A percentile compares a stretch with the other conserved stretches of the same genome.
Conservation (phyloP, 306 rosid species). For the Arachis hypogaea region DNA sequence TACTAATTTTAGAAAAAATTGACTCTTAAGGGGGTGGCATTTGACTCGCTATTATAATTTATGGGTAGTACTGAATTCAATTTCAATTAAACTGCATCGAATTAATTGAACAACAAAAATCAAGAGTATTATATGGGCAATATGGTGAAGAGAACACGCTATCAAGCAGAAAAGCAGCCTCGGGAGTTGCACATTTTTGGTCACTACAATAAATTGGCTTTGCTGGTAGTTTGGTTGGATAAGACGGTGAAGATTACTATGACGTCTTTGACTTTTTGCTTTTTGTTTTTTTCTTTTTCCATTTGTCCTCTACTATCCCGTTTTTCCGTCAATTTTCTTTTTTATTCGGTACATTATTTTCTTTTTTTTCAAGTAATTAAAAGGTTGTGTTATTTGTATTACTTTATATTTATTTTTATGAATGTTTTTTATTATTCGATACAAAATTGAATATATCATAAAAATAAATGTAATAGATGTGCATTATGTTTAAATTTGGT, state of each 20-base stretch:
- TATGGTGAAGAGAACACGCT: conserved; percentile 20
- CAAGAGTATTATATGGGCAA: background rate
- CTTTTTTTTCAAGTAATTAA: background rate
- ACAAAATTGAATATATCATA: no score
- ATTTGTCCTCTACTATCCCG: no score
- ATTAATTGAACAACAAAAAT: background rate
- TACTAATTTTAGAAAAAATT: no score
- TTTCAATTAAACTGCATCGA: no score
- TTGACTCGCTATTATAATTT: no score
- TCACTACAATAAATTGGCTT: conserved; percentile 33
- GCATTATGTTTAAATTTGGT: no score
- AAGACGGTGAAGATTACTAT: conserved; percentile 48
- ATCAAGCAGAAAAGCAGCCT: conserved; percentile 38
- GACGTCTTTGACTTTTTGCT: conserved; percentile 49
- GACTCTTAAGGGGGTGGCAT: no score
- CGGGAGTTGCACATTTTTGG: conserved; percentile 42
- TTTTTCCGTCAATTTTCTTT: background rate
- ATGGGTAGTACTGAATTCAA: no score
- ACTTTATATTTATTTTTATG: no score
- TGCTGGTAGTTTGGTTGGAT: conserved; percentile 44
- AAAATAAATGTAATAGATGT: no score
- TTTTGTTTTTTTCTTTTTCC: background rate
- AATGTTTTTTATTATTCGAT: no score
- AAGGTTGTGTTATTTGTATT: no score
- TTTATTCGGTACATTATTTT: background rate